Evolutionary conservation across 495 filamentous ascomycete genomes (phyloP), one percentile per base, ranked within the genome.

Genomic region (Amorphotheca resinae): DNA sequence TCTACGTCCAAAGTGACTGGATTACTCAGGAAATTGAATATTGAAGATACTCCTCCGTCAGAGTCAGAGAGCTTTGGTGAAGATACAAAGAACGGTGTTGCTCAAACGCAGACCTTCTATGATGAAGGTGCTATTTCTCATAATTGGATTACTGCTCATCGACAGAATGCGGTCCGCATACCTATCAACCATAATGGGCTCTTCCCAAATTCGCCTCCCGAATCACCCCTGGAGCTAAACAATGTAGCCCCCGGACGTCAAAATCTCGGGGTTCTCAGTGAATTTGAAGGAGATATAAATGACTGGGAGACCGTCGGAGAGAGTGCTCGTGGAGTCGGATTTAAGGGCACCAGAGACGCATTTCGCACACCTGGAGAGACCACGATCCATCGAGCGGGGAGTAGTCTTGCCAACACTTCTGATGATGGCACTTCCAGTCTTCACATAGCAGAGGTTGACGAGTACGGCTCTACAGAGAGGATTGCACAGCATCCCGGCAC

Each of bases 291-390:
- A 28, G 50, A 51, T 38, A 12, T 7, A 2, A 38, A 52, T 22
- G 53, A 56, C 18, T 57, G 54, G 54, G 51, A 57, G 28, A 57
- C 54, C 5, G 48, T 57, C 20, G 50, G 36, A 1, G 44, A 50
- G 2, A 49, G 48, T 41, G 38, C 34, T 7, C 36, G 31, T 11
- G 41, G 35, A 2, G 12, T n/a, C 7, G 32, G 15, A 34, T 9
- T 17, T 16, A 22, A n/a, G 20, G 16, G 26, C 28, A 31, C 38
- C 17, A 15, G 44, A 15, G 22, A 16, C n/a, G 14, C 15, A 8
- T 12, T 14, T 5, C 9, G 5, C 20, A 11, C 43, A 15, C 22
- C 30, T 47, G 16, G 44, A 40, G 38, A 26, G 15, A 21, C 9
- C 6, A 31, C 18, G 11, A 22, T 41, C n/a, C 22, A 37, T 18